Base-by-base conservation (phyloP, 331 rosid genomes). In the Quercus lobata region DNA sequence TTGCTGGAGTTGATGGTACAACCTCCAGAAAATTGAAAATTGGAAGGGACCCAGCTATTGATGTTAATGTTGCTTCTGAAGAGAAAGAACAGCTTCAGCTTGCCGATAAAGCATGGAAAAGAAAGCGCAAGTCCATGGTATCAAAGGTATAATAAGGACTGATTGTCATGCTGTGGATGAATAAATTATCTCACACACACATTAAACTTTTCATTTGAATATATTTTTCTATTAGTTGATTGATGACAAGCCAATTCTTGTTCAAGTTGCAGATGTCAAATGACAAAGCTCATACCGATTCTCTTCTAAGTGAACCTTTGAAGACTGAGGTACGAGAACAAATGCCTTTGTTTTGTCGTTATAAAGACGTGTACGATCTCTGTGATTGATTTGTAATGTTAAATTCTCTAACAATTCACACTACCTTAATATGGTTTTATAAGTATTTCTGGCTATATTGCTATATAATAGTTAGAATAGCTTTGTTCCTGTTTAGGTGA, bases 101-200 rank as follows among this genome's bases (percentile, higher is more conserved):
- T 74, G 66, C 86, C 74, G 87, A 75, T 73, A 86, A 79, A 74
- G 57, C 76, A 29, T 83, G 83, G 85, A 94, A 89, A 90, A 89
- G 94, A 87, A 91, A 90, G 76, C 86, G 89, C 76, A 94, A 91
- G 80, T 63, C 91, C 69, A 46, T 44, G 34, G 81, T 73, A 81
- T 79, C 90, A 17, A 88, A 89, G 94, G 95, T 88, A 82, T 52
- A 52, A 30, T 21, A 37, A 12, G 66, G 54, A 49, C 16, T 17
- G 63, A 22, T 74, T 69, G 55, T 27, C 29, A 25, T 14, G 6
- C 24, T 30, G 15, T 32, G 44, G 72, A 21, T 27, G 9, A 29
- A 15, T 62, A 29, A 62, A 16, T 7, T 11, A 17, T 66, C 44
- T 63, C 52, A 9, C 19, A 2, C 10, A 30, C 71, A 32, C 71